Conservation (phyloP, 2,329 filamentous ascomycete species). For the Stagonosporopsis vannaccii region DNA sequence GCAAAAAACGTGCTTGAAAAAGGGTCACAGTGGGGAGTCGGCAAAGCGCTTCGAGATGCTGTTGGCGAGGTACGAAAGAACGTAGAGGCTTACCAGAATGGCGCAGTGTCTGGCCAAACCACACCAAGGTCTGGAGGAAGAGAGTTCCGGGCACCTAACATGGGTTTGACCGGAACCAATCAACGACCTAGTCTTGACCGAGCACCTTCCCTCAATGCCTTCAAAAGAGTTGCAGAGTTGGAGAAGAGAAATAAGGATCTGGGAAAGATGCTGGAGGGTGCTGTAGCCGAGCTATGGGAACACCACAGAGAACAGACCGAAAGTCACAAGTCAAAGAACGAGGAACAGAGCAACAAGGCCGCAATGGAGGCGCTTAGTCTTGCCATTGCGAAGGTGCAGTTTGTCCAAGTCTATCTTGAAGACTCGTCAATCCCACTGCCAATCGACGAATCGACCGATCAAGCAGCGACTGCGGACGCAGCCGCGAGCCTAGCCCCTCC, state of each 20-base stretch:
- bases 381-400: slow-evolving; percentile 60
- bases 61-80: slow-evolving; percentile 81
- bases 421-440: slow-evolving; percentile 56
- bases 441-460: slow-evolving; percentile 44
- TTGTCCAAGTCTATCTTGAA: slow-evolving; percentile 59
- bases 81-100: slow-evolving; percentile 68
- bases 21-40: slow-evolving; percentile 79
- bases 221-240: slow-evolving; percentile 52
- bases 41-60: slow-evolving; percentile 80
- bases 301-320: slow-evolving; percentile 63
- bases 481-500: slow-evolving; percentile 30
- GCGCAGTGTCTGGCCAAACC: slow-evolving; percentile 35
- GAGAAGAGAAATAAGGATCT: slow-evolving; percentile 72
- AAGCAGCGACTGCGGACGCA: slow-evolving; percentile 33
- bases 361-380: slow-evolving; percentile 54
- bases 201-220: slow-evolving; percentile 29
- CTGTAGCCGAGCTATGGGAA: slow-evolving; percentile 68
- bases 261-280: slow-evolving; percentile 72
- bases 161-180: slow-evolving; percentile 26
- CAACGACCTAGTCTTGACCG: slow-evolving; percentile 31
- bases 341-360: slow-evolving; percentile 37
- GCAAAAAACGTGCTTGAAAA: slow-evolving; percentile 77
- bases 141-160: slow-evolving; percentile 44
- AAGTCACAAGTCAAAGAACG: slow-evolving; percentile 36
- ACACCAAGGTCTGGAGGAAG: slow-evolving; percentile 45